Evolutionary conservation across 2,329 filamentous ascomycete genomes (phyloP).

Genomic region (Calonectria fujianensis): DNA sequence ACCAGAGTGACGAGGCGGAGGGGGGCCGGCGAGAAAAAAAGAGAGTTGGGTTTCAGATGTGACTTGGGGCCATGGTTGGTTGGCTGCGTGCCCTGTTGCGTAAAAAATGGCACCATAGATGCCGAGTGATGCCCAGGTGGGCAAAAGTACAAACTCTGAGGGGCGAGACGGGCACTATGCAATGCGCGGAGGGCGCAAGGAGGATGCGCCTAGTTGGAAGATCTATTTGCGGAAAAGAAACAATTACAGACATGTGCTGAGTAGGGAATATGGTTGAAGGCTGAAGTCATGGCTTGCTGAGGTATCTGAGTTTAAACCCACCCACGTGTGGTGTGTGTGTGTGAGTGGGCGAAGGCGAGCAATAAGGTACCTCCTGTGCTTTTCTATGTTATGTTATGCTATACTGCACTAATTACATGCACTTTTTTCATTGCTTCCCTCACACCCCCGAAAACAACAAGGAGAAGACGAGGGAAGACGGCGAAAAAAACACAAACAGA

Average conservation of each 20-base stretch:
- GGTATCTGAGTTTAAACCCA: slow-evolving; percentile 1
- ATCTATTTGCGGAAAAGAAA: slow-evolving; percentile 22
- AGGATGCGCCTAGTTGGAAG: not conserved
- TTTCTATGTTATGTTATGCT: not conserved
- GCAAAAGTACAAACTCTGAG: slow-evolving; percentile 17
- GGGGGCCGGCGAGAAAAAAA: slow-evolving; percentile 15
- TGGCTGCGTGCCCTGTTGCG: slow-evolving; percentile 21
- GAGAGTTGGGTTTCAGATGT: slow-evolving; percentile 42
- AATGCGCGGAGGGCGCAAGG: not conserved
- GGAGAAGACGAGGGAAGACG: not conserved
- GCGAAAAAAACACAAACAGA: not conserved
- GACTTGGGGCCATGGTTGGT: slow-evolving; percentile 31
- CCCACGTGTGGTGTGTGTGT: not conserved
- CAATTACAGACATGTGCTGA: not conserved
- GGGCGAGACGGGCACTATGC: slow-evolving; percentile 6
- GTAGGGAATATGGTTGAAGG: slow-evolving; percentile 27
- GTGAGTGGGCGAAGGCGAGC: not conserved
- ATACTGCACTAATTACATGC: not conserved
- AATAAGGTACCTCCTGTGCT: slow-evolving; percentile 16
- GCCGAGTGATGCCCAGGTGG: slow-evolving; percentile 14
- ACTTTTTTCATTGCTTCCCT: not conserved
- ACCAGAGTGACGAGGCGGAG: slow-evolving; percentile 17
- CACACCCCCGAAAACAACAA: not conserved
- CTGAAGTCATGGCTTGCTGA: slow-evolving; percentile 20
- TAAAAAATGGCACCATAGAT: slow-evolving; percentile 25